Percentiles rank a stretch among this genome's conserved stretches.
These are phyloP conservation scores for Fusarium fujikuroi DNA, from an alignment of 2,329 filamentous ascomycete species.

Conservation along the genomic window DNA sequence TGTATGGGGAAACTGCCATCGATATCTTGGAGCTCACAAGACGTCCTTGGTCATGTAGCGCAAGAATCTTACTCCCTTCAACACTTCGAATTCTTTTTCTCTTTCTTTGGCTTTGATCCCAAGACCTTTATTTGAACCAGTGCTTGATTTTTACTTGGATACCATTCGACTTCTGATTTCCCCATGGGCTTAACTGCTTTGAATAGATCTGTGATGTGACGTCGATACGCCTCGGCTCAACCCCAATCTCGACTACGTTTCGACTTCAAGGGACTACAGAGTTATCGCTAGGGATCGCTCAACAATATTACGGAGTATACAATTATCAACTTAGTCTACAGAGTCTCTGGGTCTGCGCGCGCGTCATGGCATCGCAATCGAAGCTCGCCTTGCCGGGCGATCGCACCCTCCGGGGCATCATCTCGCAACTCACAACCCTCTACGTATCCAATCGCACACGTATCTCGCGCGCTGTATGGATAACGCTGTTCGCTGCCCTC, in stretches of 20 bases:
- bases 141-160: neutral
- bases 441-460: conserved; percentile 84
- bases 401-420: conserved; percentile 71
- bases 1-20: conserved; percentile 25
- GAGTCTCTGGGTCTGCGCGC: conserved; percentile 9
- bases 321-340: neutral
- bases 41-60: conserved; percentile 15
- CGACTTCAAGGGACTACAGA: neutral
- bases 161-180: conserved; percentile 12
- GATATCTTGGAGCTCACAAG: conserved; percentile 29
- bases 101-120: neutral
- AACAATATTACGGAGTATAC: neutral
- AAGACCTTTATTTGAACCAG: neutral
- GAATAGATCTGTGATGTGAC: conserved; percentile 40
- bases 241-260: conserved; percentile 1
- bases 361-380: conserved; percentile 77
- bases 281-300: neutral
- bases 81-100: neutral
- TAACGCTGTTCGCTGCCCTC: conserved; percentile 82
- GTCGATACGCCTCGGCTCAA: conserved; percentile 33
- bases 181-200: conserved; percentile 23
- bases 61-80: conserved; percentile 14
- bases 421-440: conserved; percentile 74
- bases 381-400: conserved; percentile 72
- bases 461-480: conserved; percentile 85